These are phyloP conservation scores for Suillus lakei DNA, from an alignment of 768 basidiomycete species.

Conservation along the genomic window DNA sequence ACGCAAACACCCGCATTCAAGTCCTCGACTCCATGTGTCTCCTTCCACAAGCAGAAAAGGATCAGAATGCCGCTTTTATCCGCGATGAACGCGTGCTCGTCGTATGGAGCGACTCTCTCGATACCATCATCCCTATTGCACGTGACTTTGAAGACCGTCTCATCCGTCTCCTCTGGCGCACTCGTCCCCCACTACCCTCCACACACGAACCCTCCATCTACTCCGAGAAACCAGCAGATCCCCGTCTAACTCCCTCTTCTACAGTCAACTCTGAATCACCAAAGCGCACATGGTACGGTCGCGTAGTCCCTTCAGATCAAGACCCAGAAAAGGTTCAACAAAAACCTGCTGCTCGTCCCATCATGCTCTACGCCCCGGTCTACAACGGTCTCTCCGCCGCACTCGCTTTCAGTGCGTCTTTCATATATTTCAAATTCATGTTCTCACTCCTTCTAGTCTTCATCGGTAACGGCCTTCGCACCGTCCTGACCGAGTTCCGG, in stretches of 20 bases:
- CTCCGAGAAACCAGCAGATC: slow-evolving; percentile 30
- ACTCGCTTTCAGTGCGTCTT: slow-evolving; percentile 22
- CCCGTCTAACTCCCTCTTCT: slow-evolving; percentile 5
- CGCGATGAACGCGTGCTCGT: slow-evolving; percentile 85
- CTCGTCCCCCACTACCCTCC: slow-evolving; percentile 31
- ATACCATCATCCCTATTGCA: slow-evolving; percentile 62
- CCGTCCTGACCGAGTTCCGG: slow-evolving; percentile 56
- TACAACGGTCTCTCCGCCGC: slow-evolving; percentile 35
- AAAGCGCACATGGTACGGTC: slow-evolving; percentile 66
- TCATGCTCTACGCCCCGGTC: slow-evolving; percentile 28
- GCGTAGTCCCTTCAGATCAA: slow-evolving; percentile 46
- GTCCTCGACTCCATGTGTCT: slow-evolving; percentile 78
- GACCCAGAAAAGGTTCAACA: slow-evolving; percentile 30
- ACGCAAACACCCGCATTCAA: slow-evolving; percentile 74
- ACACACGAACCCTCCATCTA: slow-evolving; percentile 35
- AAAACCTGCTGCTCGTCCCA: slow-evolving; percentile 22
- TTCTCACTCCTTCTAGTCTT: slow-evolving; percentile 50
- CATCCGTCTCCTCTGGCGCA: slow-evolving; percentile 60
- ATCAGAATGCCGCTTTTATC: slow-evolving; percentile 65
- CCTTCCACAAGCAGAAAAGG: slow-evolving; percentile 58
- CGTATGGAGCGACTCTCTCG: slow-evolving; percentile 83
- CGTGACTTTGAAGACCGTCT: slow-evolving; percentile 62
- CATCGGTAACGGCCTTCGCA: slow-evolving; percentile 65
- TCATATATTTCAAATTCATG: slow-evolving; percentile 4
- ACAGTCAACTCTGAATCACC: slow-evolving; percentile 18